Conservation (phyloP, 176 grass and related monocot genomes). For the Themeda triandra region DNA sequence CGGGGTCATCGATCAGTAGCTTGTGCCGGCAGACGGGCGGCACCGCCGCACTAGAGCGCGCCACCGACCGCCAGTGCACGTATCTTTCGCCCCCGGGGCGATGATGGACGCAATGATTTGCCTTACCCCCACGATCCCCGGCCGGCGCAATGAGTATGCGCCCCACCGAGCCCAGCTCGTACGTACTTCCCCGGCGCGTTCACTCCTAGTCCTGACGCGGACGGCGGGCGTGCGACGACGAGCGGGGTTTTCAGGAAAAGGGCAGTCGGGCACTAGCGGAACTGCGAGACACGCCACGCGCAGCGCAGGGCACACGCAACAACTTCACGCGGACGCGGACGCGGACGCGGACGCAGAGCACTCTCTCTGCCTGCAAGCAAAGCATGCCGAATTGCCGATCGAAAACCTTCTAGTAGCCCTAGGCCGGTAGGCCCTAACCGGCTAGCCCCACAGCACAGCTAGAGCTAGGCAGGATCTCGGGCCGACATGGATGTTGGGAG, state of each 20-base stretch:
- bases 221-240: background rate
- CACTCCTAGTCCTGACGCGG: background rate
- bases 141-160: background rate
- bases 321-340: no score
- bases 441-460: no score
- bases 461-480: background rate
- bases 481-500: background rate
- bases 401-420: background rate
- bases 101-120: slow-evolving; percentile 2
- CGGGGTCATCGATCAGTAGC: background rate
- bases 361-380: background rate
- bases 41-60: background rate
- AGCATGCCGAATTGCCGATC: no score
- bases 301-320: background rate
- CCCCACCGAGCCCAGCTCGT: background rate
- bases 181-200: background rate
- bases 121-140: background rate
- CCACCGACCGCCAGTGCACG: background rate
- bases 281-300: background rate
- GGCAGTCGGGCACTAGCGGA: background rate
- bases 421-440: background rate
- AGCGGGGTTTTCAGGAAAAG: background rate
- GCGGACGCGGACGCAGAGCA: background rate
- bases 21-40: background rate
- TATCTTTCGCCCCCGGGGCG: background rate